phyloP scores from a whole-genome alignment of 2,329 filamentous ascomycete species.

The Aureobasidium sp. region DNA sequence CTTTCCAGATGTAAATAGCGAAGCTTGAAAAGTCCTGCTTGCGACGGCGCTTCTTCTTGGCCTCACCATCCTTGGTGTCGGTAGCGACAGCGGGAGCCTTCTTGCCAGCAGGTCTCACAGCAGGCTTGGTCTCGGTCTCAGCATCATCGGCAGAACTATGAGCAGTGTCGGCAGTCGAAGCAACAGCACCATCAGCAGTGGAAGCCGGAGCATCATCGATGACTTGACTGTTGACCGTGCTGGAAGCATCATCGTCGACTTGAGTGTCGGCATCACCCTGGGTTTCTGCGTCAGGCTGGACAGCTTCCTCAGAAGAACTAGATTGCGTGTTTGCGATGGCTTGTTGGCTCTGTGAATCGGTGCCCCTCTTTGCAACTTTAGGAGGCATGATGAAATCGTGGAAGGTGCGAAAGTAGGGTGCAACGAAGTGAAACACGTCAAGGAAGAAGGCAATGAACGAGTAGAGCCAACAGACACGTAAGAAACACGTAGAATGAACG shows the following conservation, averaged over 20 bases:
- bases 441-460: neutral
- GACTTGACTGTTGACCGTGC: neutral
- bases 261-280: neutral
- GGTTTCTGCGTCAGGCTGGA: neutral
- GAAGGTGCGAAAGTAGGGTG: neutral
- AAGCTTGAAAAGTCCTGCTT: neutral
- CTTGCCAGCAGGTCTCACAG: neutral
- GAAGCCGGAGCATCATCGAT: neutral
- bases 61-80: slow-evolving; percentile 25
- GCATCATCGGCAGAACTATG: neutral
- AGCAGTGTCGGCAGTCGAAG: neutral
- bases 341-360: neutral
- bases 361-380: neutral
- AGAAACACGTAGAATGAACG: slow-evolving; percentile 6
- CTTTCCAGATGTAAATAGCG: neutral
- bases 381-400: neutral
- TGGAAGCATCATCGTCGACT: neutral
- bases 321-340: neutral
- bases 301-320: neutral
- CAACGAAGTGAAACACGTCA: neutral
- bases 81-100: slow-evolving; percentile 59
- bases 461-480: neutral
- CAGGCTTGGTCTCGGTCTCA: neutral
- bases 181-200: neutral
- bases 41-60: slow-evolving; percentile 1